Evolutionary conservation across 148 eudicot species (phyloP), one percentile per base, ranked within the genome.

Genomic region (Heliosperma pusillum): DNA sequence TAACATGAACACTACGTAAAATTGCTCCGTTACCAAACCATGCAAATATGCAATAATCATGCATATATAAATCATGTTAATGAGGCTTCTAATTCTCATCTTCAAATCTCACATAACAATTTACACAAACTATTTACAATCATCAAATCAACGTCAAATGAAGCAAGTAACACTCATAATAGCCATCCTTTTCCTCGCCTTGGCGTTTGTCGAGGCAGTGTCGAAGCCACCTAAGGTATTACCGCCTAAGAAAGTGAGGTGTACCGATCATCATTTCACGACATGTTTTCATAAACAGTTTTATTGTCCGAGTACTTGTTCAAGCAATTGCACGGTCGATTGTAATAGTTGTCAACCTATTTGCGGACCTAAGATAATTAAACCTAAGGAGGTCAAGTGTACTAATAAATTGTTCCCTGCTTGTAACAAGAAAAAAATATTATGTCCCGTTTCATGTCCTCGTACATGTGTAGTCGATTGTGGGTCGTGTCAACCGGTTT

Each of bases 221-320:
- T 70, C 62, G 0, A 30, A 57, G 1, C 1, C 25, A 45, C 75
- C 56, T 7, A 77, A 67, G 40, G 73, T 70, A 16, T 64, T 19
- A 5, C 73, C 77, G 69, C 79, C 83, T 44, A 80, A 71, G 83
- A 66, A 80, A 72, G 85, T 78, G 57, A 86, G 74, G 60, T 80
- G 83, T 66, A 72, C 77, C 20, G 71, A 75, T 52, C 71, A 80
- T 33, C 26, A 74, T 13, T 76, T 12, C 47, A 26, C 62, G 0
- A 16, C 55, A 2, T 80, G 82, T 56, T 75, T 36, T 13, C 70
- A 75, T 15, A 63, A 55, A 16, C 22, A 64, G 3, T 61, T 80
- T 9, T 0, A 3, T 27, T 80, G 82, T 55, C 82, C 79, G 0
- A 36, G 24, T 63, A 36, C 68, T 22, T 80, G 82, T 7, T 53